phyloP scores from a whole-genome alignment of 2,329 filamentous ascomycete genomes.

The Thielaviopsis punctulata region DNA sequence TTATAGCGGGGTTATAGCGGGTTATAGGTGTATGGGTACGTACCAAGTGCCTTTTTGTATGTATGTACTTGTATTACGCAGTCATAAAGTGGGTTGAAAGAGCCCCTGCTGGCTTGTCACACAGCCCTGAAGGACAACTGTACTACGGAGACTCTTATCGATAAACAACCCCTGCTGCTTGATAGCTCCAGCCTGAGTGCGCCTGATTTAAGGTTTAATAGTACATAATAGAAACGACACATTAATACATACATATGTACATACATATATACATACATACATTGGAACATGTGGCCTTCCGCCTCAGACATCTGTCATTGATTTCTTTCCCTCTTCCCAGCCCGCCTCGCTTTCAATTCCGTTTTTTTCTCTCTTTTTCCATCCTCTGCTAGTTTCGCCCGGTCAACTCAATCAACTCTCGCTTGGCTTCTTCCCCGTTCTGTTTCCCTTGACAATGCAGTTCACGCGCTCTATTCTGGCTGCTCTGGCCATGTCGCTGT shows the following conservation, averaged over 20 bases:
- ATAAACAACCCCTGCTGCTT: neutral
- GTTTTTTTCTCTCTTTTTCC: neutral
- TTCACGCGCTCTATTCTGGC: constrained; percentile 57
- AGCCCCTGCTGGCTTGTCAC: no score
- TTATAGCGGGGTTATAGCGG: no score
- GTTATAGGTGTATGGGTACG: no score
- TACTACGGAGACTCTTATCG: neutral
- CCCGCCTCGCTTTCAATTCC: no score
- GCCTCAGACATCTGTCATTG: neutral
- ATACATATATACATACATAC: no score
- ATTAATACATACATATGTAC: no score
- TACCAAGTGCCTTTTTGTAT: no score
- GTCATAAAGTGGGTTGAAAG: no score
- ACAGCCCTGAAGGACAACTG: neutral
- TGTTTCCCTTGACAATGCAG: constrained; percentile 41
- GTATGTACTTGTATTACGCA: no score
- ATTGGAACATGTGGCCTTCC: constrained; percentile 10
- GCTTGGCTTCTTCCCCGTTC: constrained; percentile 8
- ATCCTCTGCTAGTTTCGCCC: constrained; percentile 5
- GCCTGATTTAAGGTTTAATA: no score
- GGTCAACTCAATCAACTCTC: constrained; percentile 7
- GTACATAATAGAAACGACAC: no score
- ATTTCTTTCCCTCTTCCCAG: neutral
- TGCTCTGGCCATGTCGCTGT: constrained; percentile 50
- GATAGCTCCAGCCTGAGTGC: neutral